Conservation (phyloP, 352 stramenopile genomes). For the Pythium brachiatum region DNA sequence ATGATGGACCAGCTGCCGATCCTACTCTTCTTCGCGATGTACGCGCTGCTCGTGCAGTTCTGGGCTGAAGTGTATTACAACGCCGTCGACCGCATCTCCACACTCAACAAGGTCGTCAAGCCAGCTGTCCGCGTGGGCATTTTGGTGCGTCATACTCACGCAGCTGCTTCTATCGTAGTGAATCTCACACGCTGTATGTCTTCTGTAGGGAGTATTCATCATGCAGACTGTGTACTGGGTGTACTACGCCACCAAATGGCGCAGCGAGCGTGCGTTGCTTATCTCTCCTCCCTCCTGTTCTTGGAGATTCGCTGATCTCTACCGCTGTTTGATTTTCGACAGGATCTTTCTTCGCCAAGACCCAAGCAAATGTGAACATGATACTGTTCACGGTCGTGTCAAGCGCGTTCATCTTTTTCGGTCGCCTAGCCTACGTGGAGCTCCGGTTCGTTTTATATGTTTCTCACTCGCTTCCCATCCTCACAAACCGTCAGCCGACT, state of each 20-base stretch:
- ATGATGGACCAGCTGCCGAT: conserved; percentile 82
- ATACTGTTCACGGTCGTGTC: conserved; percentile 79
- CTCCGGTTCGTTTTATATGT: conserved; percentile 37
- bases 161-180: not conserved
- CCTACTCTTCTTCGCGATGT: conserved; percentile 78
- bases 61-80: conserved; percentile 91
- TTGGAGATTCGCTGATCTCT: not conserved
- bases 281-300: not conserved
- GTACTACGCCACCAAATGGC: conserved; percentile 74
- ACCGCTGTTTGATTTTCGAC: not conserved
- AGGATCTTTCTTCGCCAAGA: conserved; percentile 81
- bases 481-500: not conserved
- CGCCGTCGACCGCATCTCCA: conserved; percentile 66
- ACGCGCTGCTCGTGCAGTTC: conserved; percentile 82
- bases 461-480: not conserved
- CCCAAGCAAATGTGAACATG: conserved; percentile 80
- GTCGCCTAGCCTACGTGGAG: conserved; percentile 77
- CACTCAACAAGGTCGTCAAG: conserved; percentile 65
- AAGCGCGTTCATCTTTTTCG: conserved; percentile 71
- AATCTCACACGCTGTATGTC: not conserved
- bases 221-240: conserved; percentile 72
- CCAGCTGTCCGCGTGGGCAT: conserved; percentile 65
- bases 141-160: conserved; percentile 31
- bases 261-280: conserved; percentile 52
- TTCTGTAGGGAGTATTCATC: conserved; percentile 47